phyloP scores from a whole-genome alignment of 1,284 basidiomycete genomes.

The Tranzscheliella williamsii region DNA sequence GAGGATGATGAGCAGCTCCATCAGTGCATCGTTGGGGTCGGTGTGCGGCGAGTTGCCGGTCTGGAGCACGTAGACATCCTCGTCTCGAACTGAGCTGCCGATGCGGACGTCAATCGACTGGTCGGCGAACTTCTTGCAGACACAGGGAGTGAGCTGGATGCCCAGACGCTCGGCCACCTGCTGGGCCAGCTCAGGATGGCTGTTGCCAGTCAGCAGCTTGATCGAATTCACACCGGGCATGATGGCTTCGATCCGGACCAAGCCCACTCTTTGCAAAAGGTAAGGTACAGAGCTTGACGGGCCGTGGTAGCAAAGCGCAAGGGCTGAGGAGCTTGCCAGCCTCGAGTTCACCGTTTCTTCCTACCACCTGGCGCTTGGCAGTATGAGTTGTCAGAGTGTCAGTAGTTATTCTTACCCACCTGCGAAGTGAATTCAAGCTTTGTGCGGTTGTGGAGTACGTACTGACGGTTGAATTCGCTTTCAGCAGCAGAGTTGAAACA shows the following conservation, averaged over 20 bases:
- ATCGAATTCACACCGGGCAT: conserved; percentile 68
- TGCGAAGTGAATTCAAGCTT: too few species aligned
- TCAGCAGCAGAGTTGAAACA: too few species aligned
- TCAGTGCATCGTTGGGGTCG: conserved; percentile 58
- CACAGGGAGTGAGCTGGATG: conserved; percentile 83
- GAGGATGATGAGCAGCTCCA: conserved; percentile 80
- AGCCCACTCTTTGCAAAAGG: too few species aligned
- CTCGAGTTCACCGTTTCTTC: too few species aligned
- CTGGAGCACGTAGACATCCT: conserved; percentile 64
- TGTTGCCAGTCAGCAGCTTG: conserved; percentile 91
- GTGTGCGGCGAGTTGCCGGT: conserved; percentile 54
- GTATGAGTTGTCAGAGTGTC: too few species aligned
- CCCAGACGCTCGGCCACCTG: conserved; percentile 91
- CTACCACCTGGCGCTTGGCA: too few species aligned
- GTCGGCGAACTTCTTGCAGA: conserved; percentile 86
- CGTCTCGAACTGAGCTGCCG: conserved; percentile 89
- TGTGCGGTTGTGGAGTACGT: too few species aligned
- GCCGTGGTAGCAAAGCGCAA: too few species aligned
- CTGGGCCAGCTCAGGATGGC: conserved; percentile 93
- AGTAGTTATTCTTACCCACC: too few species aligned
- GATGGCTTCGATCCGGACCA: conserved; percentile 4
- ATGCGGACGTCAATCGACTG: conserved; percentile 74
- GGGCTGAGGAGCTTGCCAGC: too few species aligned
- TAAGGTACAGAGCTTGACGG: too few species aligned
- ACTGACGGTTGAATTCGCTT: too few species aligned